phyloP scores from a whole-genome alignment of 2,329 filamentous ascomycete species.

The Knufia fluminis region DNA sequence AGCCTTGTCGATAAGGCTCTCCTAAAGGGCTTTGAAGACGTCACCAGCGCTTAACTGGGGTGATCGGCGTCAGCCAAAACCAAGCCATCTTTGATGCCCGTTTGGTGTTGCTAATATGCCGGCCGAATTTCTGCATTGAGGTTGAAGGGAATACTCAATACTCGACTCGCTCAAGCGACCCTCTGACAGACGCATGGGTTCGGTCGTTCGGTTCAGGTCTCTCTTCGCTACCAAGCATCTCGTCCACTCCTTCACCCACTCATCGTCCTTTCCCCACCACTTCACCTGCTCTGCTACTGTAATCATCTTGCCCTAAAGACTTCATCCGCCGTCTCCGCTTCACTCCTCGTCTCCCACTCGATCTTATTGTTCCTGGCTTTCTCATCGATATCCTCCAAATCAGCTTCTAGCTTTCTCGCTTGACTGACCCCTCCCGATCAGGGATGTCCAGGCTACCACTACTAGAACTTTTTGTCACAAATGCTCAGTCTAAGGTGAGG shows the following conservation, averaged over 20 bases:
- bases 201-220: slow-evolving; percentile 5
- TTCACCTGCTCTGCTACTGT: slow-evolving; percentile 5
- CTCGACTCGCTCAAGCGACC: slow-evolving; percentile 1
- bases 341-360: slow-evolving; percentile 26
- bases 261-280: neutral
- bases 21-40: neutral
- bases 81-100: neutral
- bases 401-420: slow-evolving; percentile 20
- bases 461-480: too few species aligned
- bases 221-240: slow-evolving; percentile 4
- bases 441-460: too few species aligned
- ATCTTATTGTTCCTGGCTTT: slow-evolving; percentile 24
- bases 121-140: too few species aligned
- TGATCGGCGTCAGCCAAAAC: slow-evolving; percentile 1
- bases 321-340: slow-evolving; percentile 3
- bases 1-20: slow-evolving; percentile 2
- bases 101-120: too few species aligned
- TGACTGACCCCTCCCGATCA: too few species aligned
- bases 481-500: too few species aligned
- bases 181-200: slow-evolving; percentile 1
- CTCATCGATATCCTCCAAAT: slow-evolving; percentile 18
- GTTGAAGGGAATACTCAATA: slow-evolving; percentile 1
- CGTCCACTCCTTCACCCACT: slow-evolving; percentile 7
- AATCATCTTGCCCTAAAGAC: slow-evolving; percentile 4
- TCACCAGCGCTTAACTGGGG: slow-evolving; percentile 1